These are phyloP conservation scores for Umbelopsis isabellina DNA, from an alignment of 192 early-diverging fungal genomes.

Conservation along the genomic window DNA sequence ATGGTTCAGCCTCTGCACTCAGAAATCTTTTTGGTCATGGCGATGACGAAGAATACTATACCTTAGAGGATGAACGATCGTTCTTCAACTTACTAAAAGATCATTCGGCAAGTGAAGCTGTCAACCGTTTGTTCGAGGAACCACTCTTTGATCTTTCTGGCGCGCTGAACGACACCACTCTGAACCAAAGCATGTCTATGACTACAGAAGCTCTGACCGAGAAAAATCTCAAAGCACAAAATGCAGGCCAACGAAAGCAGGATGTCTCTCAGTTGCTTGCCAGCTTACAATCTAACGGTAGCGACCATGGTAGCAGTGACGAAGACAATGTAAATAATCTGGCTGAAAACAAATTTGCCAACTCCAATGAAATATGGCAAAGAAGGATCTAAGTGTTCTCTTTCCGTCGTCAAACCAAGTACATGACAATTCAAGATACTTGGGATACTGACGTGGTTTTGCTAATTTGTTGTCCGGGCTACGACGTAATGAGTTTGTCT, in stretches of 20 bases:
- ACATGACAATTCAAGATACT: no score
- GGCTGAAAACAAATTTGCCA: not conserved
- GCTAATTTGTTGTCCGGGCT: no score
- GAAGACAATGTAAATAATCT: conserved; percentile 8
- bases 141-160: conserved; percentile 39
- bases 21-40: not conserved
- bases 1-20: not conserved
- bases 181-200: conserved; percentile 24
- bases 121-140: conserved; percentile 31
- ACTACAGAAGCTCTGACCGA: conserved; percentile 20
- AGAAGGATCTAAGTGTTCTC: not conserved
- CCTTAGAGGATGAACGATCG: conserved; percentile 28
- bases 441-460: not conserved
- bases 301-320: conserved; percentile 5
- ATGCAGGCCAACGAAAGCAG: not conserved
- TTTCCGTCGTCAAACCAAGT: no score
- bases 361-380: conserved; percentile 7
- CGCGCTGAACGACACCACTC: conserved; percentile 18
- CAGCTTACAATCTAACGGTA: not conserved
- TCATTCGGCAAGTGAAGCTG: conserved; percentile 27
- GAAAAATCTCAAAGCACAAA: conserved; percentile 5
- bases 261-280: not conserved
- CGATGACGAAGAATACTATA: not conserved
- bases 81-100: conserved; percentile 37
- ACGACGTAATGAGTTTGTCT: no score